Base-by-base conservation (phyloP, 2,329 filamentous ascomycete species). In the Colletotrichum tropicicola region DNA sequence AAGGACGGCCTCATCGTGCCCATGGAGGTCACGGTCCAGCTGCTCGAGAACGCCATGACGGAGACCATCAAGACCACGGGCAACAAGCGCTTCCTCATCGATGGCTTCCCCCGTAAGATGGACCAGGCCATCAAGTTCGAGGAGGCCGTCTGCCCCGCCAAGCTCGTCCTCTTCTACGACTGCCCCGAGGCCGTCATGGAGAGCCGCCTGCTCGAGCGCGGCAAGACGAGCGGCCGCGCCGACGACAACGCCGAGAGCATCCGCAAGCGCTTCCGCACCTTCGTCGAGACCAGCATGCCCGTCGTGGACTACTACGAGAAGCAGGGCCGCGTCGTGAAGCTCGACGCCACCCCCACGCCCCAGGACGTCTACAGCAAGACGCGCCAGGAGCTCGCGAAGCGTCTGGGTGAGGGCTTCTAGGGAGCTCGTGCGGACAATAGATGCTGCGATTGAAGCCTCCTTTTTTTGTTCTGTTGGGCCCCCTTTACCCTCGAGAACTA, bases 181-280 rank as follows among this genome's bases (percentile, higher is more conserved):
- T 97, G 94, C 75, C 91, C 94, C 6, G 96, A 98, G 83, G 86
- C 89, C 54, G 91, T 93, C 73, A 96, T 99, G 93, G 87, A 95
- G 83, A 80, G 86, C 73, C 87, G 95, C 28, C 82, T 99, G 70
- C 80, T 98, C 69, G 91, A 97, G 82, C 87, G 95, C 53, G 96
- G 95, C 68, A 92, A 97, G 89, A 98, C 95, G 15, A 94, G 91
- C 74, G 96, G 96, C 43, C 87, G 96, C 69, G 84, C 91, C 53
- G 96, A 99, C 79, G 96, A 99, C 82, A 99, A 99, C 77, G 91
- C 89, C 59, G 96, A 97, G 80, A 94, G 90, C 74, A 99, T 98
- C 78, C 91, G 92, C 83, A 99, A 99, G 90, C 88, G 96, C 61
- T 99, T 99, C 86, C 90, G 89, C 75, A 94, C 91, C 4, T 99